Base-by-base conservation (phyloP, 495 filamentous ascomycete genomes). In the Talaromyces trachyspermus region DNA sequence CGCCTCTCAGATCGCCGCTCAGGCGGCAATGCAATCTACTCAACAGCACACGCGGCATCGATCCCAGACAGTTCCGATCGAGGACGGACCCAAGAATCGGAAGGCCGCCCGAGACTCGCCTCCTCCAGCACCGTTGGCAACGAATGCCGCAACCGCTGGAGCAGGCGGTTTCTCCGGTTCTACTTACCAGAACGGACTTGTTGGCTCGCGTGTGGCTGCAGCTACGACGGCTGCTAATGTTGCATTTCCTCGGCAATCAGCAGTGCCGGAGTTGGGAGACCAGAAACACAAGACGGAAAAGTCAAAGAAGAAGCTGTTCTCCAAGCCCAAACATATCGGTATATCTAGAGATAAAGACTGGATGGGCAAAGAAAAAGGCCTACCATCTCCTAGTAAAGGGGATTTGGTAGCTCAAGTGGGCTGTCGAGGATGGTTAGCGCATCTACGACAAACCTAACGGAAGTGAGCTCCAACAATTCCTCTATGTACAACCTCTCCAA, bases 221-320 rank as follows among this genome's bases (percentile, higher is more conserved):
- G 88, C 89, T 2, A 81, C 88, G 2, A 81, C 88, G 3, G 89
- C 89, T 3, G 89, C 89, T 10, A 95, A 89, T 57, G 75, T 83
- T 12, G 89, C 81, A n/a, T 95, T 92, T 59, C 85, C 89, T 4
- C 72, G 85, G 37, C 77, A 65, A 72, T 75, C 79, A 78, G 7
- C 80, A 77, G 2, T 70, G 41, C 4, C 61, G 49, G 56, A 62
- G 37, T 39, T 19, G 5, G 35, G 4, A 47, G 84, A 89, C 53
- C 79, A 78, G 50, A 86, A 83, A 27, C 67, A 67, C 18, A 83
- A 83, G 56, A 74, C 79, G 19, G 85, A 91, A 63, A 88, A 86
- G 66, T 87, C 85, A 17, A 94, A 90, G 67, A 88, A 89, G 64
- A 95, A 94, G 66, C 73, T 95, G 5, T 95, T 95, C 60, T 90